Evolutionary conservation across 768 basidiomycete species (phyloP).

Genomic region (Pisolithus tinctorius): DNA sequence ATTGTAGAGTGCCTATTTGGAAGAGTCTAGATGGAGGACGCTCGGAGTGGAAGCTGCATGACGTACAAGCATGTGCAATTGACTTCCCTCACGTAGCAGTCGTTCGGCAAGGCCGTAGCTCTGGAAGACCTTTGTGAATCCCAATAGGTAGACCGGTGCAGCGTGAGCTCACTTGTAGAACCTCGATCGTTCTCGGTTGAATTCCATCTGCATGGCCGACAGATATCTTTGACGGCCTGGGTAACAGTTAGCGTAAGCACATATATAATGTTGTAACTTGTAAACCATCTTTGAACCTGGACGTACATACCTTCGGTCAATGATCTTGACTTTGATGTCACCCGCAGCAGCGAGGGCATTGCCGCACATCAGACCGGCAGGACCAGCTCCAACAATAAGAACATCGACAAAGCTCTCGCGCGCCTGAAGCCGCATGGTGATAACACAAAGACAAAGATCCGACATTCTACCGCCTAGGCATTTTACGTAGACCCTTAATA

Average conservation of each 20-base stretch:
- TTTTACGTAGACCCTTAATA: no score
- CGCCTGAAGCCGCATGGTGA: background rate
- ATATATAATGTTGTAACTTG: no score
- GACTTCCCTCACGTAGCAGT: slow-evolving; percentile 55
- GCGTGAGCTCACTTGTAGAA: slow-evolving; percentile 35
- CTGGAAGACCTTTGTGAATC: slow-evolving; percentile 12
- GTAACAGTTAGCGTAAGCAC: background rate
- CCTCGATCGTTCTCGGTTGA: slow-evolving; percentile 48
- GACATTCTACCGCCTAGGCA: no score
- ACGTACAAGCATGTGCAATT: slow-evolving; percentile 63
- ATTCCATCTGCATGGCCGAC: slow-evolving; percentile 53
- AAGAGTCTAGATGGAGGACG: background rate
- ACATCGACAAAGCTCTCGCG: slow-evolving; percentile 35
- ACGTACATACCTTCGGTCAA: slow-evolving; percentile 37
- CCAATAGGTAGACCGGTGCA: background rate
- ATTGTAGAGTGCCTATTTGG: slow-evolving; percentile 64
- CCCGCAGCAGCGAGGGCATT: slow-evolving; percentile 46
- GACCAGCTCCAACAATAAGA: slow-evolving; percentile 44
- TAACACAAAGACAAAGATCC: no score
- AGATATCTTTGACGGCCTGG: slow-evolving; percentile 34
- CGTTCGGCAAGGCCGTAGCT: slow-evolving; percentile 67
- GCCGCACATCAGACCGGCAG: slow-evolving; percentile 61
- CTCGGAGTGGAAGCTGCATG: background rate
- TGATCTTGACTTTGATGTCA: slow-evolving; percentile 36
- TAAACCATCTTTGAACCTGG: no score